Base-by-base conservation (phyloP, 176 grass and related monocot species). In the Bolboschoenus planiculmis region DNA sequence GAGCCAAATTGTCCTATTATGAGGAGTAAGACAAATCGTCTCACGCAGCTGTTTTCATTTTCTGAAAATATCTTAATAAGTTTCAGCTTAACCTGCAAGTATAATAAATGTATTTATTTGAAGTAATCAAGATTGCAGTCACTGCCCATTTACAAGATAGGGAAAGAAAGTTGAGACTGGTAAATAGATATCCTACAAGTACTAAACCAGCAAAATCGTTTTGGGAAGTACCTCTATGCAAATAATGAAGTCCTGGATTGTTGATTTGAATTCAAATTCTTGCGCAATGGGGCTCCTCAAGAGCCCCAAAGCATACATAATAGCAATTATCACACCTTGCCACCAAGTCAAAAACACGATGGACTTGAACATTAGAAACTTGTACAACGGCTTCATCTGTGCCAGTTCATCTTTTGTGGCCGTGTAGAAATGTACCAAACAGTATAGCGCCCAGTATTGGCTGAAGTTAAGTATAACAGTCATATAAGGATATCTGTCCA, bases 261-360 rank as follows among this genome's bases (percentile, higher is more conserved):
- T 95, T 64, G 92, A 84, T 87, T 95, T 98, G 82, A 93, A 90
- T 87, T 98, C 85, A 82, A 97, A 89, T 73, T 84, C 90, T 80
- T 99, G 92, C 6, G 91, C 96, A 88, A 99, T 88, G 79, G 92
- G 82, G 79, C 96, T 91, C 89, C 89, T 93, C 78, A 99, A 87
- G 53, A 99, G 83, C 59, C 92, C 92, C 68, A 95, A 83, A 56
- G 92, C 51, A 86, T 89, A 93, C 86, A 95, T 76, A 81, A 99
- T 90, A 85, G 96, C 96, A 90, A 99, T 99, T 36, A 91, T 87
- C 66, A 99, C 87, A 66, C 96, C 92, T 81, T 99, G 92, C 92
- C 92, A 99, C 96, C 96, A 99, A 76, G 96, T 99, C 83, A 99
- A 87, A 85, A 99, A 99, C 75, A 95, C 96, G 55, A 95, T 99